Evolutionary conservation across 768 basidiomycete species (phyloP), one percentile per base, ranked within the genome.

Genomic region (Rhizopogon roseolus): DNA sequence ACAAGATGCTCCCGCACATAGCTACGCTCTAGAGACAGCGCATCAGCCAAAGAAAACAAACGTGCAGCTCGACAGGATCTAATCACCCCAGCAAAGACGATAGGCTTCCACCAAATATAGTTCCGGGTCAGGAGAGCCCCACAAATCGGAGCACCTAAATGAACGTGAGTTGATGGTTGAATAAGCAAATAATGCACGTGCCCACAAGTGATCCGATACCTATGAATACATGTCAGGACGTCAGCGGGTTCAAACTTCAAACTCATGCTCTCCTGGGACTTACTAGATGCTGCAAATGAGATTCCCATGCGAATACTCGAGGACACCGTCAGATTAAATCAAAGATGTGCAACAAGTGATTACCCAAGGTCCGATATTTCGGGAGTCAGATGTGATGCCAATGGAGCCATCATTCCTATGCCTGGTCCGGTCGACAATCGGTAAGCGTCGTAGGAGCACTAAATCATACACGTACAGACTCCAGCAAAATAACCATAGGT

Each of bases 81-180:
- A 58, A 64, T 16, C 60, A 73, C 69, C 45, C 77, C 81, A 28
- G 76, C 70, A 59, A 83, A 85, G 13, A 82, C 42, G 2, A 76
- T 76, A 5, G 82, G 79, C 13, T 75, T 72, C 78, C 79, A 82
- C 84, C 84, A 85, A 4, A 75, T 64, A 59, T 78, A 82, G 4
- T 69, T 64, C 10, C 62, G 45, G 0, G 80, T 74, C 8, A 85
- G 69, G 17, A 85, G 67, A 3, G 81, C 78, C 1, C 84, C 84
- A 37, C 75, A 76, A 29, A 85, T 78, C 1, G 84, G 83, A 0
- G 80, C 74, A 3, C 81, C 82, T 77, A 52, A 7, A 32, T 46
- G n/a, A 52, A 64, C 61, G 66, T 27, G 66, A 49, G 10, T 68
- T 22, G 54, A 1, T 61, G 58, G 10, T 16, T 45, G 36, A 37